Evolutionary conservation across 1,139 yeast species (phyloP).

Genomic region (Candida sp.): DNA sequence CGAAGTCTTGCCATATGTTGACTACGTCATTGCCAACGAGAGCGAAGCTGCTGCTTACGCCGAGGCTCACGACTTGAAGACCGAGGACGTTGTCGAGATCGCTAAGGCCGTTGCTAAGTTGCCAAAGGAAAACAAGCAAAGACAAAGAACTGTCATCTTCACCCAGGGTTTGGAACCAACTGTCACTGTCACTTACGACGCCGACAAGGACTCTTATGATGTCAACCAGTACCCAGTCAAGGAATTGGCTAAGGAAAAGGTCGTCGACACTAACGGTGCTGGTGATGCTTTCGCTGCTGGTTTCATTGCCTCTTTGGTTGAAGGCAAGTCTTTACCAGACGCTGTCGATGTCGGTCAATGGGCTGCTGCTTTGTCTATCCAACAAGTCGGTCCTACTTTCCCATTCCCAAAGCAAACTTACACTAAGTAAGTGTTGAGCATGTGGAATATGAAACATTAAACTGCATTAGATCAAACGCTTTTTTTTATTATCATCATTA

Average conservation of each 20-base stretch:
- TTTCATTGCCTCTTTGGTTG: conserved; percentile 86
- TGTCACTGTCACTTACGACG: conserved; percentile 64
- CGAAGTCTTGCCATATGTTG: conserved; percentile 83
- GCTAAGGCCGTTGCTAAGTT: conserved; percentile 83
- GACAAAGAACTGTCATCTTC: conserved; percentile 85
- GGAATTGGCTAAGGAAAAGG: conserved; percentile 64
- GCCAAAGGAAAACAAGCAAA: conserved; percentile 74
- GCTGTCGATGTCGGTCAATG: conserved; percentile 92
- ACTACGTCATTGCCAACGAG: conserved; percentile 93
- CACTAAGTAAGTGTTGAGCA: conserved; percentile 24
- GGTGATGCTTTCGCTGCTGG: conserved; percentile 99
- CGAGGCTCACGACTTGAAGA: conserved; percentile 70
- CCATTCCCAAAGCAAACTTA: conserved; percentile 80
- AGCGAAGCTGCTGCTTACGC: conserved; percentile 97
- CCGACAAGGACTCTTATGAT: conserved; percentile 46
- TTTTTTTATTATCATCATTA: not conserved
- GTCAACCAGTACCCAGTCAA: conserved; percentile 68
- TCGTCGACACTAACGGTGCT: conserved; percentile 97
- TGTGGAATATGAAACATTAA: not conserved
- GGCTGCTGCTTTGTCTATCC: conserved; percentile 93
- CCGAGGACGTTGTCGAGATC: conserved; percentile 66
- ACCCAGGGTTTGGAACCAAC: conserved; percentile 96
- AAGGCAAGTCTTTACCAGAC: conserved; percentile 65
- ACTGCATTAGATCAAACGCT: not conserved
- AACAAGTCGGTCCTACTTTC: conserved; percentile 93